These are phyloP conservation scores for Ogataea parapolymorpha DNA, from an alignment of 805 yeast genomes.

Conservation along the genomic window DNA sequence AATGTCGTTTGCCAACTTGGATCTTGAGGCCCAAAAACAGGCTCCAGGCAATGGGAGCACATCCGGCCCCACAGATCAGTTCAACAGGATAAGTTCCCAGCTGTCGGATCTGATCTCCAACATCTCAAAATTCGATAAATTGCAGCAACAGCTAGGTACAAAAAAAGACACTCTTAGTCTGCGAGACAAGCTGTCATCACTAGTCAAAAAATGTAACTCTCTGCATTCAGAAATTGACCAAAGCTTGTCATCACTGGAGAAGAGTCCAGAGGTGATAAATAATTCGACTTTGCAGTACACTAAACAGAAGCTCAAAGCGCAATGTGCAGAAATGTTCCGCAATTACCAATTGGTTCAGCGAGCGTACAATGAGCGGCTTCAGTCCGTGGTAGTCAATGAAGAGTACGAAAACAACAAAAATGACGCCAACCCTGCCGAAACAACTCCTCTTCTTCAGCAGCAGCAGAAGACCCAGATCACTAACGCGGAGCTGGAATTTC, in stretches of 20 bases:
- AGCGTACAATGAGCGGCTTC: slow-evolving; percentile 48
- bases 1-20: slow-evolving; percentile 58
- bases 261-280: neutral
- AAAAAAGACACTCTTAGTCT: slow-evolving; percentile 42
- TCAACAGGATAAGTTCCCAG: slow-evolving; percentile 20
- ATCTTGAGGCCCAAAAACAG: slow-evolving; percentile 45
- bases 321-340: slow-evolving; percentile 50
- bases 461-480: slow-evolving; percentile 30
- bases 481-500: slow-evolving; percentile 56
- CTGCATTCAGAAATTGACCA: slow-evolving; percentile 17
- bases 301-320: slow-evolving; percentile 52
- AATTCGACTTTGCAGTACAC: slow-evolving; percentile 32
- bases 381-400: slow-evolving; percentile 36
- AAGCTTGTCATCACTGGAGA: slow-evolving; percentile 15
- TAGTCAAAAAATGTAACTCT: slow-evolving; percentile 16
- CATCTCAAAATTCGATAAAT: slow-evolving; percentile 48
- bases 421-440: slow-evolving; percentile 15
- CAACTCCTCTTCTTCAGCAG: slow-evolving; percentile 20
- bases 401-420: slow-evolving; percentile 19
- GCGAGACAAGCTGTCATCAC: slow-evolving; percentile 33
- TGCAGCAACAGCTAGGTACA: slow-evolving; percentile 50
- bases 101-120: slow-evolving; percentile 34
- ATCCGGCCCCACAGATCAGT: slow-evolving; percentile 1
- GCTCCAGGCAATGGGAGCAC: neutral
- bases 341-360: slow-evolving; percentile 42